Evolutionary conservation across 192 early-diverging fungal genomes (phyloP).

Genomic region (Rhizoclosmatium globosum): DNA sequence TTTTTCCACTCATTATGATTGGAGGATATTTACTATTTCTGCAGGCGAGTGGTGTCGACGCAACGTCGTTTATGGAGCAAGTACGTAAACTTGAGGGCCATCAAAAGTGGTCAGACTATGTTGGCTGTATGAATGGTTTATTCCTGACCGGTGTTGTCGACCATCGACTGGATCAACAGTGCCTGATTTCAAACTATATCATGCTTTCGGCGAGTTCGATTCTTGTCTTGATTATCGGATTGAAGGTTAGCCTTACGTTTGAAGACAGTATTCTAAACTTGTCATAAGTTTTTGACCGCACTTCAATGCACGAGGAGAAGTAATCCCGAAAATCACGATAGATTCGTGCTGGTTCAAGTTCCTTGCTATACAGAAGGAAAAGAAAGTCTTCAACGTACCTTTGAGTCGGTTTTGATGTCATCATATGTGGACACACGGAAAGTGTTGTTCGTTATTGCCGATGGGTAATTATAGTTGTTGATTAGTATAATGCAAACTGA

Average conservation of each 20-base stretch:
- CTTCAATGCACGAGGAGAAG: conserved; percentile 55
- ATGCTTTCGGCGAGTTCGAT: conserved; percentile 74
- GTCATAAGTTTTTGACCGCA: conserved; percentile 82
- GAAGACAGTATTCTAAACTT: conserved; percentile 51
- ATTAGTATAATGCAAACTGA: not conserved
- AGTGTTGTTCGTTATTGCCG: conserved; percentile 84
- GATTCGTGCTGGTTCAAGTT: conserved; percentile 86
- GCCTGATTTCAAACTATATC: conserved; percentile 85
- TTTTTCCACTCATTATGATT: conserved; percentile 18
- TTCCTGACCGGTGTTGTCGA: conserved; percentile 85
- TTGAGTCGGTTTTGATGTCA: conserved; percentile 74
- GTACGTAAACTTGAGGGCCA: conserved; percentile 17
- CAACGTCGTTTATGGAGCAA: conserved; percentile 34
- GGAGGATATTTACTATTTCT: not conserved
- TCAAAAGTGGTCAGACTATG: conserved; percentile 44
- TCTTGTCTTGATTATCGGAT: conserved; percentile 77
- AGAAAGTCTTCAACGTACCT: conserved; percentile 79
- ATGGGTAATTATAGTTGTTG: conserved; percentile 50
- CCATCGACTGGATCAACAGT: conserved; percentile 74
- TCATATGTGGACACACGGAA: conserved; percentile 84
- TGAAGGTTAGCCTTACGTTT: conserved; percentile 74
- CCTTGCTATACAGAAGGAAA: conserved; percentile 92
- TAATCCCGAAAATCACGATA: conserved; percentile 82
- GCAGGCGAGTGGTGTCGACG: conserved; percentile 10
- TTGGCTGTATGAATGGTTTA: conserved; percentile 78